Percentiles rank a stretch among this genome's conserved stretches.
Evolutionary conservation across 2,329 filamentous ascomycete genomes (phyloP).

Genomic region (Arthroderma uncinatum): DNA sequence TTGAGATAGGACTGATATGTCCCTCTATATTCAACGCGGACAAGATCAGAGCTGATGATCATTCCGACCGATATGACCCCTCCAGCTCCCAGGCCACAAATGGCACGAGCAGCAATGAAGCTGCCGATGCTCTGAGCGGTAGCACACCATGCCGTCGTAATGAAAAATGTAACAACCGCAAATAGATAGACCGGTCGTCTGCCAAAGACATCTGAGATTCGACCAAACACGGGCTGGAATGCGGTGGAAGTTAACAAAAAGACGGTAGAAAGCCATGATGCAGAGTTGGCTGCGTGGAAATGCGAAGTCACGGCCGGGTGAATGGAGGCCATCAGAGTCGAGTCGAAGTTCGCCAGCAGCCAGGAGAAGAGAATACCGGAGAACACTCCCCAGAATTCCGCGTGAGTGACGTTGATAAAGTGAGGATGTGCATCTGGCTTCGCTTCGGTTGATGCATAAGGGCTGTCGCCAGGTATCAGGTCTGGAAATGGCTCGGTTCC

Average conservation of each 20-base stretch:
- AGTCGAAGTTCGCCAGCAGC: slow-evolving; percentile 55
- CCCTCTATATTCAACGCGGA: slow-evolving; percentile 54
- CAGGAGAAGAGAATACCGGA: slow-evolving; percentile 46
- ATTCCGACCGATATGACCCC: slow-evolving; percentile 55
- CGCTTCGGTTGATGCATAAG: background rate
- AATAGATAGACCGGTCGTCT: slow-evolving; percentile 56
- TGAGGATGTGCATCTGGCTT: slow-evolving; percentile 14
- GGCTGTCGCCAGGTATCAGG: background rate
- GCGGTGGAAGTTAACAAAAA: slow-evolving; percentile 67
- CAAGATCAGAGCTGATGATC: slow-evolving; percentile 55
- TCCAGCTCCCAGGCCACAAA: slow-evolving; percentile 63
- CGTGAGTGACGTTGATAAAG: slow-evolving; percentile 30
- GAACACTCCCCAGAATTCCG: slow-evolving; percentile 54
- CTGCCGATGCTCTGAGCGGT: slow-evolving; percentile 56
- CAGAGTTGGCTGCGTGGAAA: slow-evolving; percentile 64
- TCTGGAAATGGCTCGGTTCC: slow-evolving; percentile 11
- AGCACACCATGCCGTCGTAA: slow-evolving; percentile 60
- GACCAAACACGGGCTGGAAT: slow-evolving; percentile 63
- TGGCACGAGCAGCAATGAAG: slow-evolving; percentile 59
- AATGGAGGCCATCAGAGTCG: slow-evolving; percentile 68
- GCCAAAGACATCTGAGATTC: slow-evolving; percentile 63
- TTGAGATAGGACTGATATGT: slow-evolving; percentile 36
- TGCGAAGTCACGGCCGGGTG: slow-evolving; percentile 74
- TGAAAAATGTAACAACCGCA: slow-evolving; percentile 49
- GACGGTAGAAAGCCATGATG: slow-evolving; percentile 71